Base-by-base conservation (phyloP, 768 basidiomycete species). In the Atractiella rhizophila region DNA sequence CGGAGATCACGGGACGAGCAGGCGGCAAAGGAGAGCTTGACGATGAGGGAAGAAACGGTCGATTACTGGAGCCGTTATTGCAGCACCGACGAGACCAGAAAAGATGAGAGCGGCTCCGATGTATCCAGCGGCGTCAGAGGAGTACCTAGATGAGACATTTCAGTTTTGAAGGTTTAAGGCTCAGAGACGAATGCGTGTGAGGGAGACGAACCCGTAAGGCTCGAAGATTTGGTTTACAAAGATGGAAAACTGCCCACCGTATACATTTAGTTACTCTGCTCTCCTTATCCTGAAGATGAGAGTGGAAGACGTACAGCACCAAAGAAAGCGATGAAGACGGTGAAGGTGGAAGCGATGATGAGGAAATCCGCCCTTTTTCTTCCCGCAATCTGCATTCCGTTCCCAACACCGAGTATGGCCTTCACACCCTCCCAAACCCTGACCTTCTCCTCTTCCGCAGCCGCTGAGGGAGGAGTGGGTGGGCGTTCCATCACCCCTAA, bases 191-290 rank as follows among this genome's bases (percentile, higher is more conserved):
- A n/a, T n/a, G n/a, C n/a, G n/a, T n/a, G n/a, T n/a, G n/a, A n/a
- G n/a, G n/a, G n/a, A n/a, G n/a, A n/a, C n/a, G n/a, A n/a, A n/a
- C n/a, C 38, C 38, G 4, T 16, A 23, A 31, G 38, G 38, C 10
- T 39, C 38, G 19, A 39, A 39, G 38, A 39, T 39, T 15, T 39
- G 38, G 19, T 39, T 39, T n/a, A 27, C 24, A n/a, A 39, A 31
- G 12, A 31, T 39, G 28, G 28, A 23, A 23, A 19, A 39, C n/a
- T n/a, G n/a, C n/a, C n/a, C n/a, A n/a, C n/a, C n/a, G n/a, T n/a
- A n/a, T n/a, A n/a, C n/a, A n/a, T n/a, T n/a, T n/a, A n/a, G n/a
- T n/a, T n/a, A n/a, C n/a, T n/a, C n/a, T n/a, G n/a, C n/a, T n/a
- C n/a, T n/a, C n/a, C n/a, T n/a, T n/a, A n/a, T n/a, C n/a, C n/a